Evolutionary conservation across 2,329 filamentous ascomycete genomes (phyloP), one percentile per base, ranked within the genome.

Genomic region (Fusarium sp.): DNA sequence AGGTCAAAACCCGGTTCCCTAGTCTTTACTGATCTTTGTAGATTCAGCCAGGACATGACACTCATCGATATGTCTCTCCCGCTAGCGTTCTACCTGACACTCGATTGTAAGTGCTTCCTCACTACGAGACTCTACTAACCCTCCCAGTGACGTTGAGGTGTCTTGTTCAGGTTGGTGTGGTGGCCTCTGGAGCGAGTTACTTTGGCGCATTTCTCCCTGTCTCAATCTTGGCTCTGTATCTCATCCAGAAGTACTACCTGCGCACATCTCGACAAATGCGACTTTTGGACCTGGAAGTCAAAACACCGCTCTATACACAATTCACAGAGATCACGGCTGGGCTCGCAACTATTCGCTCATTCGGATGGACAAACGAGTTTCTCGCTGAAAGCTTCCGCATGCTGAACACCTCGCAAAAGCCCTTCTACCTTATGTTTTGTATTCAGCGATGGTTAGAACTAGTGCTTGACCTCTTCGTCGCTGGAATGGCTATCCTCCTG

Each of bases 221-320:
- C 4, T 81, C 84, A 6, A 75, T 87, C 28, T 62, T 82, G 13
- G 78, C 80, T 1, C 70, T 86, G 2, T 87, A 85, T 66, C 54
- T 83, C 3, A 79, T 88, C 11, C 86, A 88, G 61, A 85, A 83
- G 57, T 82, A 84, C 64, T 89, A 89, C 72, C 81, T 89, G 7
- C 82, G 85, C 2, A 89, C 87, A 1, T 88, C 87, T 1, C 83
- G 87, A 0, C 87, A 88, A 72, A 76, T 89, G 33, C 82, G 88
- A 18, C 82, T 87, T 12, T 79, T 89, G 5, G 87, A 89, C 56
- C 78, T 89, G 1, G 87, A 89, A 75, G 80, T 83, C 31, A 85
- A 86, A 65, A 82, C 83, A 1, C 85, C 86, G 2, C 80, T 89
- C 1, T 88, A 86, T 72, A 85, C 86, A 1, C 85, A 88, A 47